These are phyloP conservation scores for Psilocybe subaeruginosa DNA, from an alignment of 768 basidiomycete genomes.

Conservation along the genomic window DNA sequence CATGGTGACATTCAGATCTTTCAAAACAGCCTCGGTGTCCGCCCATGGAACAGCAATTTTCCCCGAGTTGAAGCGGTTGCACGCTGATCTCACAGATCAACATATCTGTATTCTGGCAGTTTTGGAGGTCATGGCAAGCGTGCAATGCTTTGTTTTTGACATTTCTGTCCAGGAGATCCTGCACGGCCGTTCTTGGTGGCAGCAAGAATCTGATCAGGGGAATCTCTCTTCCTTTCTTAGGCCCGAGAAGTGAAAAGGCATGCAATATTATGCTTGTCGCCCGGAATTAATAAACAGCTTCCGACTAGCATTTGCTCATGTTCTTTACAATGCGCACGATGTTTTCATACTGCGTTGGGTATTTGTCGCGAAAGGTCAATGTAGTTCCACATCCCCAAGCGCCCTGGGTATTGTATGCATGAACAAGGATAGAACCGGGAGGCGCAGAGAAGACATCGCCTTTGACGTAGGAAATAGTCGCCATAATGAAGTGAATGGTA, in stretches of 20 bases:
- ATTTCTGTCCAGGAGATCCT: slow-evolving; percentile 38
- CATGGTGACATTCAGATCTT: slow-evolving; percentile 34
- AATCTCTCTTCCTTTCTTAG: slow-evolving; percentile 41
- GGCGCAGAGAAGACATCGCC: slow-evolving; percentile 42
- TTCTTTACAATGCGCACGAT: slow-evolving; percentile 33
- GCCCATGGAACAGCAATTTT: slow-evolving; percentile 48
- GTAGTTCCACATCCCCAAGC: slow-evolving; percentile 45
- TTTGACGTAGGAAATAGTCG: slow-evolving; percentile 28
- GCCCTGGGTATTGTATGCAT: slow-evolving; percentile 44
- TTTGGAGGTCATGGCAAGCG: slow-evolving; percentile 34
- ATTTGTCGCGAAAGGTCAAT: slow-evolving; percentile 33
- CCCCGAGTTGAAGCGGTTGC: slow-evolving; percentile 45
- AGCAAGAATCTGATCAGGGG: slow-evolving; percentile 35
- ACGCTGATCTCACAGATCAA: too few relatives aligned
- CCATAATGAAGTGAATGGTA: too few relatives aligned
- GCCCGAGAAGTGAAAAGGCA: slow-evolving; percentile 45
- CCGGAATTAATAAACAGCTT: slow-evolving; percentile 40
- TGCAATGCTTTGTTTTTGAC: slow-evolving; percentile 33
- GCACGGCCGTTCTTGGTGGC: slow-evolving; percentile 35
- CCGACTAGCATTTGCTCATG: slow-evolving; percentile 33
- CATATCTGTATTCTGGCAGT: too few relatives aligned
- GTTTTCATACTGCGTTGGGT: slow-evolving; percentile 37
- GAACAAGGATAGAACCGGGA: slow-evolving; percentile 37
- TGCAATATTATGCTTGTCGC: slow-evolving; percentile 36
- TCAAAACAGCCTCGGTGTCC: slow-evolving; percentile 36